Evolutionary conservation across 495 filamentous ascomycete genomes (phyloP).

Genomic region (Lindgomyces ingoldianus): DNA sequence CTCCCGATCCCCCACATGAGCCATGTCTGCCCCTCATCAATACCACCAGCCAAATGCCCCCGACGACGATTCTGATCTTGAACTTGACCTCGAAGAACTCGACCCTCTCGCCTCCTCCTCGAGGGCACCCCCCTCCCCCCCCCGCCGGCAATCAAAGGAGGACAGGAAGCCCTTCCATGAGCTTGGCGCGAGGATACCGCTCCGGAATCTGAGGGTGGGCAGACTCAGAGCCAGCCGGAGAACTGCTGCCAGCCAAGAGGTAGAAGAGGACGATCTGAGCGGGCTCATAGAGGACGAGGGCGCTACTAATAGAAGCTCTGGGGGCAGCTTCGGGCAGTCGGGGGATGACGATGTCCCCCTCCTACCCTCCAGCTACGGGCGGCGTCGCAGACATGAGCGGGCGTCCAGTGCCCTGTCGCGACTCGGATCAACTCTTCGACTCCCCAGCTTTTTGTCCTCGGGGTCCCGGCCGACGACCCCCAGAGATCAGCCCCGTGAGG

Average conservation of each 20-base stretch:
- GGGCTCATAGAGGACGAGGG: slow-evolving; percentile 42
- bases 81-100: slow-evolving; percentile 48
- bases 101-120: slow-evolving; percentile 40
- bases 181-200: slow-evolving; percentile 42
- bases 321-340: slow-evolving; percentile 32
- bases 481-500: slow-evolving; percentile 19
- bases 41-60: slow-evolving; percentile 42
- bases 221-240: slow-evolving; percentile 35
- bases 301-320: slow-evolving; percentile 35
- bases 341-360: slow-evolving; percentile 44
- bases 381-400: slow-evolving; percentile 15
- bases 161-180: slow-evolving; percentile 33
- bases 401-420: slow-evolving; percentile 28
- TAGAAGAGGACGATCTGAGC: slow-evolving; percentile 40
- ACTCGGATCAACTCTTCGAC: slow-evolving; percentile 28
- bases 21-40: slow-evolving; percentile 43
- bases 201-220: slow-evolving; percentile 45
- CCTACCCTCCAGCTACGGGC: slow-evolving; percentile 19
- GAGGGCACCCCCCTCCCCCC: slow-evolving; percentile 12
- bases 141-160: slow-evolving; percentile 26
- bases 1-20: slow-evolving; percentile 30
- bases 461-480: slow-evolving; percentile 17
- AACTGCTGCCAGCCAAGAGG: slow-evolving; percentile 9
- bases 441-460: slow-evolving; percentile 37
- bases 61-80: slow-evolving; percentile 42